Conservation (phyloP, 306 rosid species). For the Erythrophleum fordii region DNA sequence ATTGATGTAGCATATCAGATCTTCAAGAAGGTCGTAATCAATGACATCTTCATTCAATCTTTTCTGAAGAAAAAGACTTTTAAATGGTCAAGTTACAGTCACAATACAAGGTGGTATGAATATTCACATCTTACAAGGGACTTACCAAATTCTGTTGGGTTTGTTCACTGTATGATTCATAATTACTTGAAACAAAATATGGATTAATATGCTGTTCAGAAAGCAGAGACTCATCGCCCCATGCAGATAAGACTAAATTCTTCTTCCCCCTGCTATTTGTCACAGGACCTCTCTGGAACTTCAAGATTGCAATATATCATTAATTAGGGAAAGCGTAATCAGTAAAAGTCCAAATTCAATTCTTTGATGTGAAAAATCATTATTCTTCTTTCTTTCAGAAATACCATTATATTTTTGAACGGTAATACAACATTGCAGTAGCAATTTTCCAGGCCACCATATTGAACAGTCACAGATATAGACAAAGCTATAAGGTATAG, state of each 20-base stretch:
- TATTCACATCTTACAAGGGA: slow-evolving; percentile 38
- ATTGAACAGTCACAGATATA: background rate
- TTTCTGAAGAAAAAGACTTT: slow-evolving; percentile 53
- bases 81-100: slow-evolving; percentile 36
- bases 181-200: slow-evolving; percentile 59
- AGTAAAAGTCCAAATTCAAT: background rate
- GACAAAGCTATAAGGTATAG: background rate
- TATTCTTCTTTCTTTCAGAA: background rate
- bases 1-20: slow-evolving; percentile 80
- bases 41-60: slow-evolving; percentile 86
- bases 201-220: slow-evolving; percentile 77
- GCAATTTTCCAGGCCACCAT: background rate
- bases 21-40: slow-evolving; percentile 95
- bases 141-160: slow-evolving; percentile 79
- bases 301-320: slow-evolving; percentile 44
- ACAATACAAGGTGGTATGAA: slow-evolving; percentile 10
- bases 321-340: slow-evolving; percentile 19
- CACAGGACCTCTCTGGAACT: slow-evolving; percentile 66
- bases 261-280: slow-evolving; percentile 83
- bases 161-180: slow-evolving; percentile 74
- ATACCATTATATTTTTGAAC: slow-evolving; percentile 8
- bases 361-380: background rate
- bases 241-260: slow-evolving; percentile 82
- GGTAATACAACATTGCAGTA: background rate
- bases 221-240: slow-evolving; percentile 93